phyloP scores from a whole-genome alignment of 1,284 basidiomycete species.

The Laetiporus sulphureus region DNA sequence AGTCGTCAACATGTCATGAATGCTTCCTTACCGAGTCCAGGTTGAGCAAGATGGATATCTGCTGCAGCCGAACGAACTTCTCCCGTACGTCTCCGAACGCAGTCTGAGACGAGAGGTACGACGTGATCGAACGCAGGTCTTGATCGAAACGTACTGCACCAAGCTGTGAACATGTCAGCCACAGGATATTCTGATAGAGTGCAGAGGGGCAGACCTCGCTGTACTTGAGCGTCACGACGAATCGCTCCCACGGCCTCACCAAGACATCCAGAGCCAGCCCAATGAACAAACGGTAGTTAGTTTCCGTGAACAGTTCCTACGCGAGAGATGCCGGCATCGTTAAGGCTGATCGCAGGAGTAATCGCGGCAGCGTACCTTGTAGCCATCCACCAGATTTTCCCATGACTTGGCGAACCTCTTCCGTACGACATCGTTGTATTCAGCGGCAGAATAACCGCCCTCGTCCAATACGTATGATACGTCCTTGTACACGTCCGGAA shows the following conservation, averaged over 20 bases:
- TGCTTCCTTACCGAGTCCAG: slow-evolving; percentile 65
- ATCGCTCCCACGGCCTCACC: slow-evolving; percentile 91
- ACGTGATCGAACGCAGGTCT: slow-evolving; percentile 80
- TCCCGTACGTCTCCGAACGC: slow-evolving; percentile 85
- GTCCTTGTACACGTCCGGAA: slow-evolving; percentile 87
- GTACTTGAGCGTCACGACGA: slow-evolving; percentile 75
- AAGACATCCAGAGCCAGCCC: slow-evolving; percentile 80
- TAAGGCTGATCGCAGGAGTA: slow-evolving; percentile 2
- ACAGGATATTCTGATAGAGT: too few species aligned
- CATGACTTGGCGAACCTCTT: slow-evolving; percentile 87
- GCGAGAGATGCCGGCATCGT: not conserved
- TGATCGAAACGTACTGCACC: slow-evolving; percentile 97
- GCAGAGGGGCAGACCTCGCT: slow-evolving; percentile 85
- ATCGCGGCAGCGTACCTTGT: slow-evolving; percentile 50
- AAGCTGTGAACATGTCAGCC: slow-evolving; percentile 45
- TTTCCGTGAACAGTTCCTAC: slow-evolving; percentile 80
- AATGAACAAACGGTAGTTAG: slow-evolving; percentile 85
- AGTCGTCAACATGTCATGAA: too few species aligned
- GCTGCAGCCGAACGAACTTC: slow-evolving; percentile 87
- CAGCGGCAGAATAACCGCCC: slow-evolving; percentile 75
- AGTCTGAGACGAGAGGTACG: slow-evolving; percentile 82
- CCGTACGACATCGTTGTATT: slow-evolving; percentile 79
- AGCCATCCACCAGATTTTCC: slow-evolving; percentile 80
- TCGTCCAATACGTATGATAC: slow-evolving; percentile 88
- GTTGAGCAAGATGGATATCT: slow-evolving; percentile 90